Evolutionary conservation across 305 asterid genomes (phyloP).

Genomic region (Fraxinus platypoda): DNA sequence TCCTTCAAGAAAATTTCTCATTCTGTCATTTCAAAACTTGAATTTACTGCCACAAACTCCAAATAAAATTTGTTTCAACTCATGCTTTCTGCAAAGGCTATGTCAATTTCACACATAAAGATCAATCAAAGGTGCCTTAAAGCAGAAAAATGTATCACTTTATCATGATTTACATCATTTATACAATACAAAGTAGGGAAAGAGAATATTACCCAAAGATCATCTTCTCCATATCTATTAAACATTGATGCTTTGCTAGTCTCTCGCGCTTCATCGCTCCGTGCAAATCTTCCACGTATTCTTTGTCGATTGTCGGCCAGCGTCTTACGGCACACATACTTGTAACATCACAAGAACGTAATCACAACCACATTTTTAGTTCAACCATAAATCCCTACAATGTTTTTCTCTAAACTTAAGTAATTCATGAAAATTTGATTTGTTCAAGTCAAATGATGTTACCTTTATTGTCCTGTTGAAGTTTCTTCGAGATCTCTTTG

Average conservation of each 20-base stretch:
- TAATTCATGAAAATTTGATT: background rate
- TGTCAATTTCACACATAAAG: conserved; percentile 8
- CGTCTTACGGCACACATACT: conserved; percentile 80
- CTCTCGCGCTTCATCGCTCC: conserved; percentile 72
- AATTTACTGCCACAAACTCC: background rate
- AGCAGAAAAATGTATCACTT: conserved; percentile 9
- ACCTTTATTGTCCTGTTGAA: conserved; percentile 91
- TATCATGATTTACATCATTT: background rate
- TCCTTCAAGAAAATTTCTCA: background rate
- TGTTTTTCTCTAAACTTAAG: background rate
- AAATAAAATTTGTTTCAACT: background rate
- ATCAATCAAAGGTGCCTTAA: conserved; percentile 19
- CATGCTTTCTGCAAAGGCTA: background rate
- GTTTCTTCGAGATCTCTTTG: conserved; percentile 77
- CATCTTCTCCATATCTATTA: conserved; percentile 57
- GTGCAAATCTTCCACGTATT: conserved; percentile 88
- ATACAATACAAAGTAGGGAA: background rate
- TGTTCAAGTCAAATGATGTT: background rate
- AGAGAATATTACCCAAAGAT: conserved; percentile 71
- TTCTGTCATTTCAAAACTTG: background rate
- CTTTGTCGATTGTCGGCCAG: conserved; percentile 80
- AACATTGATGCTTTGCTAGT: conserved; percentile 54
- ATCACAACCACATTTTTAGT: conserved; percentile 21
- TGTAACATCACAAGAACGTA: background rate
- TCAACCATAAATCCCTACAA: background rate